These are phyloP conservation scores for Fusarium poae DNA, from an alignment of 2,329 filamentous ascomycete genomes.

Conservation along the genomic window DNA sequence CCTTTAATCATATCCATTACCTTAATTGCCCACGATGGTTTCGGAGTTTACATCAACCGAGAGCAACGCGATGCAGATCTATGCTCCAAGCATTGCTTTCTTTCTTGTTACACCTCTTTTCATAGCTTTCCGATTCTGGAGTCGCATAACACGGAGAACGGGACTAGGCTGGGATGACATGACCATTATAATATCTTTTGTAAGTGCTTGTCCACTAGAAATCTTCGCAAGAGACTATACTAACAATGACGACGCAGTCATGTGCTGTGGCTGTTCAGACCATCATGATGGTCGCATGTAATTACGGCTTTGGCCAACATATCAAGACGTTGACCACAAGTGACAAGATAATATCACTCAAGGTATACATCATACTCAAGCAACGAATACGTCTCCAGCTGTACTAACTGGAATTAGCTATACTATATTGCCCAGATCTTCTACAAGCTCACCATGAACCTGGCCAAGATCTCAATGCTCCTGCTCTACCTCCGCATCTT, in stretches of 20 bases:
- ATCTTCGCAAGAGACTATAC: background rate
- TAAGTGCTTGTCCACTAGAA: slow-evolving; percentile 38
- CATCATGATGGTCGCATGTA: slow-evolving; percentile 57
- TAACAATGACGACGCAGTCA: slow-evolving; percentile 43
- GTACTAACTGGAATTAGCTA: slow-evolving; percentile 51
- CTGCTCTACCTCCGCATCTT: slow-evolving; percentile 69
- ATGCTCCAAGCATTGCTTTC: slow-evolving; percentile 58
- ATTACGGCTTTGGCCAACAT: slow-evolving; percentile 60
- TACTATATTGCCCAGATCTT: slow-evolving; percentile 66
- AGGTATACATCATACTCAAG: slow-evolving; percentile 42
- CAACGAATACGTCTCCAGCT: background rate
- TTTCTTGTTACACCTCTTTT: slow-evolving; percentile 59
- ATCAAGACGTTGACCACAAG: slow-evolving; percentile 52
- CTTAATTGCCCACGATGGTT: slow-evolving; percentile 38
- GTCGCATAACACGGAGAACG: slow-evolving; percentile 54
- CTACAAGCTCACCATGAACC: slow-evolving; percentile 67
- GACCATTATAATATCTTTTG: slow-evolving; percentile 59
- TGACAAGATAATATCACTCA: slow-evolving; percentile 55
- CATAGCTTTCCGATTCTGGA: slow-evolving; percentile 56
- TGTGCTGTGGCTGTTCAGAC: slow-evolving; percentile 55
- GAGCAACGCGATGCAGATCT: slow-evolving; percentile 56
- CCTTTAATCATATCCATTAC: slow-evolving; percentile 1
- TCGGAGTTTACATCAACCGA: slow-evolving; percentile 51
- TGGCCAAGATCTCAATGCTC: slow-evolving; percentile 66
- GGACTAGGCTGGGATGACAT: slow-evolving; percentile 59